Conservation (phyloP, 495 filamentous ascomycete species). For the Penicillium soppii region DNA sequence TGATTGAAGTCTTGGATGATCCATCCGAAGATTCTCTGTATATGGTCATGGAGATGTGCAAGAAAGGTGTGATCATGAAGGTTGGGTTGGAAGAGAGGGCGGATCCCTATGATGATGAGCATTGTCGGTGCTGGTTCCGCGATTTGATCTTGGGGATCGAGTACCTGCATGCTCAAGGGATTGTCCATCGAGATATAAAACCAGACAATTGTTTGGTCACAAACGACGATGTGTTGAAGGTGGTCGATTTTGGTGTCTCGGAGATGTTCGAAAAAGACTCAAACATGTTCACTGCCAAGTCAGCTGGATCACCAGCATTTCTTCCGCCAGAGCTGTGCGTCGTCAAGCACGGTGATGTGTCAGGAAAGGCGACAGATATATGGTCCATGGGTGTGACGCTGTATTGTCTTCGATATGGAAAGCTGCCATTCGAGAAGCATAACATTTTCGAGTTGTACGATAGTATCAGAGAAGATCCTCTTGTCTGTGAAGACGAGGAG, state of each 20-base stretch:
- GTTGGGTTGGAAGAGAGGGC: slow-evolving; percentile 83
- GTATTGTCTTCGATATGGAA: slow-evolving; percentile 88
- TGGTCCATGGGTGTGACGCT: slow-evolving; percentile 99
- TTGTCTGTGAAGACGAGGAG: slow-evolving; percentile 43
- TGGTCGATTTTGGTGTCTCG: slow-evolving; percentile 97
- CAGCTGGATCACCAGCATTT: slow-evolving; percentile 93
- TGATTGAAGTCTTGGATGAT: slow-evolving; percentile 94
- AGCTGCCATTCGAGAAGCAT: slow-evolving; percentile 76
- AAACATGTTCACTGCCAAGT: slow-evolving; percentile 90
- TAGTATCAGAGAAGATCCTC: slow-evolving; percentile 69
- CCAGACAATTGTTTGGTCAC: slow-evolving; percentile 94
- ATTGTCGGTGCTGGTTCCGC: slow-evolving; percentile 87
- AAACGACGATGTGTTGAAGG: slow-evolving; percentile 86
- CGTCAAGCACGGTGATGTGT: slow-evolving; percentile 82
- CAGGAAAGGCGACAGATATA: slow-evolving; percentile 87
- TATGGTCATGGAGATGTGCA: slow-evolving; percentile 99
- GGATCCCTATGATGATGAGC: slow-evolving; percentile 79
- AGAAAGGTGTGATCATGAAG: slow-evolving; percentile 97
- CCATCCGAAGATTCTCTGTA: slow-evolving; percentile 93
- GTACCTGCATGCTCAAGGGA: slow-evolving; percentile 92
- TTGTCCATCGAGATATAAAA: slow-evolving; percentile 97
- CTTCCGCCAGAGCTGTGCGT: slow-evolving; percentile 91
- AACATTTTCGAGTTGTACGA: slow-evolving; percentile 86
- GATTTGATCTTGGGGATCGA: slow-evolving; percentile 96
- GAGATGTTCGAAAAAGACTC: slow-evolving; percentile 94